Conservation (phyloP, 805 yeast genomes). For the Wickerhamomyces hampshirensis region DNA sequence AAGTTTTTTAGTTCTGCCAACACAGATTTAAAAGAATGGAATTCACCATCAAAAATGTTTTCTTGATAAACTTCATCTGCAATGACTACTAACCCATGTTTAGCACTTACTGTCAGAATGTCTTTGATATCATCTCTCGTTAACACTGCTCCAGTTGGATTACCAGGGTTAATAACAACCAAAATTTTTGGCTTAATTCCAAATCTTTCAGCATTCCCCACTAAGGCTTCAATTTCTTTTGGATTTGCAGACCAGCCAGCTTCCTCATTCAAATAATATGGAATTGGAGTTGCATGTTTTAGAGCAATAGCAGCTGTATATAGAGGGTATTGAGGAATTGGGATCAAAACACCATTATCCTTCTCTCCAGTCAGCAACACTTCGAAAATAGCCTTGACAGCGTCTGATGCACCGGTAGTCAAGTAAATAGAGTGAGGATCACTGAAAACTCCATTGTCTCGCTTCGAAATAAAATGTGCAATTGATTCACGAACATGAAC, state of each 20-base stretch:
- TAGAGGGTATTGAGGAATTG: constrained; percentile 97
- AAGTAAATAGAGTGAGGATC: constrained; percentile 71
- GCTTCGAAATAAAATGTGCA: constrained; percentile 68
- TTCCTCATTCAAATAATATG: constrained; percentile 80
- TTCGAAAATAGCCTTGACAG: constrained; percentile 75
- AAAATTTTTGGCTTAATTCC: constrained; percentile 69
- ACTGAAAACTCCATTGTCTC: constrained; percentile 75
- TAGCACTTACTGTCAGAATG: constrained; percentile 75
- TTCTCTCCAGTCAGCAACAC: constrained; percentile 61
- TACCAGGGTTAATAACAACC: constrained; percentile 96
- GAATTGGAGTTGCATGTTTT: constrained; percentile 76
- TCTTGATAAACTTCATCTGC: constrained; percentile 99
- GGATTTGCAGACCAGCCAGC: constrained; percentile 83
- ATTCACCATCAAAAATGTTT: constrained; percentile 78
- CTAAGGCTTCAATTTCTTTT: constrained; percentile 50
- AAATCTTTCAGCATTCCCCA: constrained; percentile 40
- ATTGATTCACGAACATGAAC: constrained; percentile 66
- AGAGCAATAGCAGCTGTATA: constrained; percentile 93
- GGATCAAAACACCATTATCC: constrained; percentile 75
- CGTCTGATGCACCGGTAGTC: constrained; percentile 93
- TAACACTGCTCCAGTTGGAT: constrained; percentile 92
- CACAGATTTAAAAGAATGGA: constrained; percentile 79
- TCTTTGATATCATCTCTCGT: constrained; percentile 60
- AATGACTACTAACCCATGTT: constrained; percentile 76
- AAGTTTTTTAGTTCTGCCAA: constrained; percentile 53